A percentile compares a stretch with the other conserved stretches of the same genome.
Evolutionary conservation across 805 yeast genomes (phyloP).

Genomic region (Saturnispora galanensis): DNA sequence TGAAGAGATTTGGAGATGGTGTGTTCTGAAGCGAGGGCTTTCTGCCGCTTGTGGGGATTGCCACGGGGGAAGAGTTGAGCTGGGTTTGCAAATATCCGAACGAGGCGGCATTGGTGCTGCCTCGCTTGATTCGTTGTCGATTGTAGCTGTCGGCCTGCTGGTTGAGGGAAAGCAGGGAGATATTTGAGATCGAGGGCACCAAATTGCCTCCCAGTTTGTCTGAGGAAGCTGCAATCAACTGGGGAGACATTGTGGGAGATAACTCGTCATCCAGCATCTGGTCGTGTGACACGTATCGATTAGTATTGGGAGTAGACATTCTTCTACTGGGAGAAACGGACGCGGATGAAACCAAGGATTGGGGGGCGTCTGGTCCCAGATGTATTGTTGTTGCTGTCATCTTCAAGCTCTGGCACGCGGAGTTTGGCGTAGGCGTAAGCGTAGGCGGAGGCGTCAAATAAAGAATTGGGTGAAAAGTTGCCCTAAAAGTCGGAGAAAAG

Average conservation of each 20-base stretch:
- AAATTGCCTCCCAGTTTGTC: conserved; percentile 27
- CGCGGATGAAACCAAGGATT: conserved; percentile 4
- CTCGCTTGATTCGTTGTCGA: not conserved
- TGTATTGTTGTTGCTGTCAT: not conserved
- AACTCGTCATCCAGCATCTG: not conserved
- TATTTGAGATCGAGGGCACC: conserved; percentile 29
- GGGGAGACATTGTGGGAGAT: conserved; percentile 20
- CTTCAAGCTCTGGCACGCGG: too few relatives aligned
- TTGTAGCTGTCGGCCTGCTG: conserved; percentile 13
- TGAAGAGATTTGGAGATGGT: conserved; percentile 7
- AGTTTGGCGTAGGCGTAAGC: too few relatives aligned
- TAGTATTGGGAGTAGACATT: too few relatives aligned
- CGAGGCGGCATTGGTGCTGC: conserved; percentile 4
- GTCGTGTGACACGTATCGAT: conserved; percentile 3
- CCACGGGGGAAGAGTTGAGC: not conserved
- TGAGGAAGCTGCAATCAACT: conserved; percentile 27
- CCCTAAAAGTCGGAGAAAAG: too few relatives aligned
- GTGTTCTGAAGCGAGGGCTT: conserved; percentile 11
- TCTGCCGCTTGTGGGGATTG: conserved; percentile 9
- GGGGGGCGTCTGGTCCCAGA: not conserved
- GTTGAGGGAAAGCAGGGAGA: conserved; percentile 28
- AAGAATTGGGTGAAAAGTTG: too few relatives aligned
- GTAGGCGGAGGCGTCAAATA: too few relatives aligned
- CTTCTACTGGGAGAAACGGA: not conserved
- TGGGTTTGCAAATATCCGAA: conserved; percentile 1